Conservation (phyloP, 2,329 filamentous ascomycete genomes). For the Colletotrichum sp. region DNA sequence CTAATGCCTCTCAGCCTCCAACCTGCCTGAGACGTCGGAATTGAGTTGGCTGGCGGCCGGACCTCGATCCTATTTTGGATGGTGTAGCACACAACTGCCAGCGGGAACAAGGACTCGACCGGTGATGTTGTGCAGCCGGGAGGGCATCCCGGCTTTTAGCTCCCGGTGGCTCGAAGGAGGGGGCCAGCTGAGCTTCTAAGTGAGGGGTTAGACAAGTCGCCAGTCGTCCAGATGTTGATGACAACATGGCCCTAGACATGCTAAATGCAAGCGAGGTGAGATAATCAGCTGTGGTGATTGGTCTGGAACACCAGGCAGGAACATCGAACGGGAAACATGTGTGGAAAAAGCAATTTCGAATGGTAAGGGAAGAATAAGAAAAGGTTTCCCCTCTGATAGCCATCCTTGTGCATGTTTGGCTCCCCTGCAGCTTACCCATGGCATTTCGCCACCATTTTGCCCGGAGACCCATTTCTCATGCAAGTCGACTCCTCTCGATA, state of each 20-base stretch:
- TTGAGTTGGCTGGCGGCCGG: constrained; percentile 9
- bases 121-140: background rate
- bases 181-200: background rate
- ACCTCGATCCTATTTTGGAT: constrained; percentile 5
- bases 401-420: background rate
- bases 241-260: background rate
- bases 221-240: background rate
- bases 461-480: background rate
- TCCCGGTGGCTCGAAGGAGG: background rate
- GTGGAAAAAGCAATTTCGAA: background rate
- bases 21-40: background rate
- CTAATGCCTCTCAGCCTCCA: background rate
- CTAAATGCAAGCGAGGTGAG: background rate
- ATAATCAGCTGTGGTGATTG: background rate
- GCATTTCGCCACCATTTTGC: background rate
- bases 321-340: background rate
- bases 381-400: background rate
- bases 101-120: background rate
- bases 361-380: background rate
- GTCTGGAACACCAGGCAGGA: background rate
- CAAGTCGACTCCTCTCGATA: background rate
- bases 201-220: background rate
- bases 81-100: constrained; percentile 1
- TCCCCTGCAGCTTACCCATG: background rate
- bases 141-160: background rate